phyloP scores from a whole-genome alignment of 179 eudicot genomes.

The Silene coronaria region DNA sequence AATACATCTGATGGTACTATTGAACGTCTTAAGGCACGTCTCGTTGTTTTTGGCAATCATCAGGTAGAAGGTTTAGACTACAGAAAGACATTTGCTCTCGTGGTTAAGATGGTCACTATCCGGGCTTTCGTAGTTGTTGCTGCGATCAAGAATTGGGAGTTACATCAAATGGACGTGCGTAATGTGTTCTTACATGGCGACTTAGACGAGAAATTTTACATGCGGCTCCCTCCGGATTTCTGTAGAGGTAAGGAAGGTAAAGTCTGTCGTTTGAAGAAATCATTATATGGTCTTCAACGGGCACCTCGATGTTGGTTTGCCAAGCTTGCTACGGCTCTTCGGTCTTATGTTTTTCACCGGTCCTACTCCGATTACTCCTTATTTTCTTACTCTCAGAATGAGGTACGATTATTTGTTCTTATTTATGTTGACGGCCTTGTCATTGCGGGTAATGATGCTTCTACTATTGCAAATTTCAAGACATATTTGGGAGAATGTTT shows the following conservation, averaged over 20 bases:
- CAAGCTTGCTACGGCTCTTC: neutral
- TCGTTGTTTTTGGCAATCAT: neutral
- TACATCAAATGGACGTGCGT: no score
- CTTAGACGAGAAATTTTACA: neutral
- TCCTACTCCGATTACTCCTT: neutral
- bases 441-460: neutral
- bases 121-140: neutral
- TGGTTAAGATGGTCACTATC: neutral
- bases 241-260: neutral
- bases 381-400: neutral
- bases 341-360: neutral
- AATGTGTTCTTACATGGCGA: no score
- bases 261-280: no score
- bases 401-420: neutral
- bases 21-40: no score
- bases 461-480: no score
- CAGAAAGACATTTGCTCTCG: no score
- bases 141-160: neutral
- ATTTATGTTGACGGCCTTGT: no score
- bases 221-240: neutral
- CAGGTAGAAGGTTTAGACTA: neutral
- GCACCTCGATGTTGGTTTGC: neutral
- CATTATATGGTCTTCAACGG: no score
- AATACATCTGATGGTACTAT: neutral
- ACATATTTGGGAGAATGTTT: no score